Base-by-base conservation (phyloP, 2,329 filamentous ascomycete species). In the Microcera coccophila region DNA sequence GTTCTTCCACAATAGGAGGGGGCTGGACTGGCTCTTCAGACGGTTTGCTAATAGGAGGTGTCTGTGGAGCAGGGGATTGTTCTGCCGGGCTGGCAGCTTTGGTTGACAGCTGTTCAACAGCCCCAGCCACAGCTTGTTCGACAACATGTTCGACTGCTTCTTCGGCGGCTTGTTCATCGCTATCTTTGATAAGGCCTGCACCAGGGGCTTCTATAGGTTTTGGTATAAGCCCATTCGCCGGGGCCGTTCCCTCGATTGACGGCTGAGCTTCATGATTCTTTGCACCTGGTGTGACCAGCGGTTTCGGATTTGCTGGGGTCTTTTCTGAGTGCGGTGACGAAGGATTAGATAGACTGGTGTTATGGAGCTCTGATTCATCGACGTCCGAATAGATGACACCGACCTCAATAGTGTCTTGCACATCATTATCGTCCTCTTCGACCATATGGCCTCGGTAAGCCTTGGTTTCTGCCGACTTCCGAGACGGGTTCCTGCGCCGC, bases 361-460 rank as follows among this genome's bases (percentile, higher is more conserved):
- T 55, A 32, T 47, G 53, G 16, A 53, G 39, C 21, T 64, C 63
- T 18, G 60, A 60, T 32, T 62, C 60, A 33, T 61, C 60, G 38
- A 57, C 44, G 38, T 66, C 64, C 20, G 63, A 62, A 32, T 58
- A 61, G 22, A 59, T 62, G 31, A 73, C 71, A 36, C 75, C 73
- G 37, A 79, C 76, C 53, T 79, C 72, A 46, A 80, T 80, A 12
- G 75, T 79, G 55, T 80, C 76, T 55, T 76, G 71, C 20, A 79
- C 73, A 33, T 77, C 71, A 20, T 72, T 72, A 45, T 74, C 69
- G 38, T 73, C 68, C 15, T 59, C 57, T 16, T 61, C 56, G 38
- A 73, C 69, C 4, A 56, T 20, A 48, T 55, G 50, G 33, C 61
- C 58, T 36, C 39, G 58, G 51, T 65, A 65, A 37, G 59, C 48